Conservation (phyloP, 1,284 basidiomycete genomes). For the Ceratorhiza oryzae-sativae region DNA sequence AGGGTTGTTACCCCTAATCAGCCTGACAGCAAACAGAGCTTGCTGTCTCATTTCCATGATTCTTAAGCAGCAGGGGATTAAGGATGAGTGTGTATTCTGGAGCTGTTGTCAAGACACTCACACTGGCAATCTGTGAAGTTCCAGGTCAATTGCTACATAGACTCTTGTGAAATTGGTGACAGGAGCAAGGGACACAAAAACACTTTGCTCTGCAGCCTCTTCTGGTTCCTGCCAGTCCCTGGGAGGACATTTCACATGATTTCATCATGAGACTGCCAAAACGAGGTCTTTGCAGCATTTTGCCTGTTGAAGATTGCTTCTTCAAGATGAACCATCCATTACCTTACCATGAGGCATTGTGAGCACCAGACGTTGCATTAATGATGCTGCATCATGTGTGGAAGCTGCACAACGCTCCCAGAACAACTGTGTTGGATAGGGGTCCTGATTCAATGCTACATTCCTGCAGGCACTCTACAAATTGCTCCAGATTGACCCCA, state of each 20-base stretch:
- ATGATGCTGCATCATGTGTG: slow-evolving; percentile 26
- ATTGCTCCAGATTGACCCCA: slow-evolving; percentile 41
- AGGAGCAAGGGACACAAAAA: slow-evolving; percentile 40
- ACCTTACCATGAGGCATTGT: slow-evolving; percentile 11
- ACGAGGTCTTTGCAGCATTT: slow-evolving; percentile 42
- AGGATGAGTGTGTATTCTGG: slow-evolving; percentile 47
- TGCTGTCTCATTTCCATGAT: slow-evolving; percentile 31
- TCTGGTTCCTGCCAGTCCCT: slow-evolving; percentile 41
- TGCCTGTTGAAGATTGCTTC: slow-evolving; percentile 44
- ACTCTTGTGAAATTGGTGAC: slow-evolving; percentile 19
- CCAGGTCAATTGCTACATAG: slow-evolving; percentile 6
- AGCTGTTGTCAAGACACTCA: slow-evolving; percentile 6
- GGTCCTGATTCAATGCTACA: slow-evolving; percentile 38
- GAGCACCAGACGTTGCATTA: slow-evolving; percentile 10
- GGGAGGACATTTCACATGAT: slow-evolving; percentile 37
- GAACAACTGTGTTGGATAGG: slow-evolving; percentile 5
- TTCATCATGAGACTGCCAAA: slow-evolving; percentile 44
- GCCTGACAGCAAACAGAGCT: background rate
- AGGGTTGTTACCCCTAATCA: slow-evolving; percentile 27
- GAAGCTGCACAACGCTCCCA: slow-evolving; percentile 26
- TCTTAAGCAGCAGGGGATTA: slow-evolving; percentile 45
- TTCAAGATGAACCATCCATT: slow-evolving; percentile 45
- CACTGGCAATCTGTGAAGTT: slow-evolving; percentile 22
- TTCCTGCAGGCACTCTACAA: slow-evolving; percentile 44
- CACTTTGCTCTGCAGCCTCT: slow-evolving; percentile 42